A percentile compares a stretch with the other conserved stretches of the same genome.
phyloP scores from a whole-genome alignment of 371 early-diverging fungal species.

The Lichtheimia corymbifera region DNA sequence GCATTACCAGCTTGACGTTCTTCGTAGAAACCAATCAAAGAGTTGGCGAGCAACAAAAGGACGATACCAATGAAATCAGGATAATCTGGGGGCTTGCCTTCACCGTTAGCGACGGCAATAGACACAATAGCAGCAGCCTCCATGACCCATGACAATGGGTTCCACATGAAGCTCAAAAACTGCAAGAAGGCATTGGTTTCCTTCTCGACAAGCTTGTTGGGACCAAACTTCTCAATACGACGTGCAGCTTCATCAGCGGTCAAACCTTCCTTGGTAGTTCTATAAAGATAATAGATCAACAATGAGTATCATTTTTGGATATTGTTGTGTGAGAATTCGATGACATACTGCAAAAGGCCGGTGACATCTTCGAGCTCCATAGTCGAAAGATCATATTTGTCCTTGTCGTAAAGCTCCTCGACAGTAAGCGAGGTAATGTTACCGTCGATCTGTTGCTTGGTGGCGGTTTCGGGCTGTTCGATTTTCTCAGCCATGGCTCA shows the following conservation, averaged over 20 bases:
- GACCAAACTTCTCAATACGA: constrained; percentile 66
- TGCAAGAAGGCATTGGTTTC: constrained; percentile 74
- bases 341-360: constrained; percentile 59
- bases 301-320: background rate
- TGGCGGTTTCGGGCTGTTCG: constrained; percentile 10
- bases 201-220: constrained; percentile 68
- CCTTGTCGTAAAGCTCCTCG: constrained; percentile 77
- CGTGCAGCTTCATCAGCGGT: constrained; percentile 57
- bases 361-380: constrained; percentile 68
- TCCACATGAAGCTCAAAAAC: constrained; percentile 84
- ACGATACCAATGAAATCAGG: constrained; percentile 80
- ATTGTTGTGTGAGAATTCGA: background rate
- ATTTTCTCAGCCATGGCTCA: constrained; percentile 25
- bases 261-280: constrained; percentile 56
- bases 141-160: constrained; percentile 74
- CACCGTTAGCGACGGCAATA: constrained; percentile 65
- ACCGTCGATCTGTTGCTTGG: constrained; percentile 12
- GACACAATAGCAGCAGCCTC: constrained; percentile 70
- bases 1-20: constrained; percentile 74
- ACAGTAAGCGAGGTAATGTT: constrained; percentile 34
- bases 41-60: constrained; percentile 75
- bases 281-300: constrained; percentile 21
- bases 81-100: constrained; percentile 67
- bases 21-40: constrained; percentile 80
- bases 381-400: constrained; percentile 74